These are phyloP conservation scores for Corrigiola litoralis DNA, from an alignment of 179 eudicot genomes.

Conservation along the genomic window DNA sequence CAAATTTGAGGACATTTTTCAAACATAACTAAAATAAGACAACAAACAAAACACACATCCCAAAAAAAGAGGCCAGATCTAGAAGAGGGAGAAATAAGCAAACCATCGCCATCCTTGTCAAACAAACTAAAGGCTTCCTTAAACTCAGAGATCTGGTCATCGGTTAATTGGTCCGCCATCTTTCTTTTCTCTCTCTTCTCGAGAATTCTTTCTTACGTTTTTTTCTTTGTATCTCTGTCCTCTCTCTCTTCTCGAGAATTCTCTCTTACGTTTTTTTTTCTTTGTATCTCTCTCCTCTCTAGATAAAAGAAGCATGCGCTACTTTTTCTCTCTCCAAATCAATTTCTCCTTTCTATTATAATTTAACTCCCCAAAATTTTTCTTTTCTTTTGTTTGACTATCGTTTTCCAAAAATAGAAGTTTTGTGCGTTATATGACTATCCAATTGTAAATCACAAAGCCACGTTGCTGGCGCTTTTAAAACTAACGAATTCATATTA, in stretches of 20 bases:
- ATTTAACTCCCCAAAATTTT: not conserved
- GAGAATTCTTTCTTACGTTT: not conserved
- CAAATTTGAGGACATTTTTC: not conserved
- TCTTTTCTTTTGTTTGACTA: no score
- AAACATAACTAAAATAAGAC: not conserved
- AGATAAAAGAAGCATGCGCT: no score
- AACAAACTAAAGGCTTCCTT: slow-evolving; percentile 52
- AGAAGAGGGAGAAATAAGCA: slow-evolving; percentile 7
- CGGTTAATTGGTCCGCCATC: slow-evolving; percentile 51
- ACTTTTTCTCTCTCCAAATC: slow-evolving; percentile 8
- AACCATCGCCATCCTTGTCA: slow-evolving; percentile 57
- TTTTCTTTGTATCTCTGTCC: not conserved
- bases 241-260: no score
- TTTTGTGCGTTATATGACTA: no score
- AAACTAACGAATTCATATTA: no score
- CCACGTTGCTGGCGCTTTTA: no score
- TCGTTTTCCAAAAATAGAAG: no score
- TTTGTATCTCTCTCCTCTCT: no score
- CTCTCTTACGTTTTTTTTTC: no score
- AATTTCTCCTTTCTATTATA: not conserved
- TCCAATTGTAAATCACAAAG: no score
- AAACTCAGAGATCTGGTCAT: slow-evolving; percentile 55
- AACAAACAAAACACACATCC: not conserved
- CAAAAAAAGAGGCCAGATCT: slow-evolving; percentile 8
- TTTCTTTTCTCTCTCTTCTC: slow-evolving; percentile 8